Evolutionary conservation across 1,139 yeast genomes (phyloP), one percentile per base, ranked within the genome.

Genomic region (Blastobotrys raffinosifermentans): DNA sequence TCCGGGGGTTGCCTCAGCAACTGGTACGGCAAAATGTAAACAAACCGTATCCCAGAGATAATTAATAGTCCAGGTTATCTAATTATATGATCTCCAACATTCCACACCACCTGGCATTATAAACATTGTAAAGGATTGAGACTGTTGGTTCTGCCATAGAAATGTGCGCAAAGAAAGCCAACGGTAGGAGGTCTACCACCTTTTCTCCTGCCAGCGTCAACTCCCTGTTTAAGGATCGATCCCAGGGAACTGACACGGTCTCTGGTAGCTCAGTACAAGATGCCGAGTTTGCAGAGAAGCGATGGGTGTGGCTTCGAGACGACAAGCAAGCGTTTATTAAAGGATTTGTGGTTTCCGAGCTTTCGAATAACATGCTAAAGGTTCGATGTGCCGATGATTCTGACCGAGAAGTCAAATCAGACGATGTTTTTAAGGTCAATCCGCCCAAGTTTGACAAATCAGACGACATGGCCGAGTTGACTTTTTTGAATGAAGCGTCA

Each of bases 401-500:
- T 44, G 69, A 67, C 23, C 66, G 66, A 17, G 55, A 58, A 2
- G 67, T 78, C 3, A 64, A 66, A 19, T 65, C 72, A 21, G 62
- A 66, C 18, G 59, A 63, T 20, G 65, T 80, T 15, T 82, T 83
- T 46, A 77, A 77, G 47, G 70, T 65, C 26, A 91, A 91, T 56
- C 98, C 99, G 1, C 71, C 80, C n/a, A 84, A 85, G 51, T 91
- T 91, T 60, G 94, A 91, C 61, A 81, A 79, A 53, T 89, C 94
- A 43, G 79, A 83, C 50, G 96, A 91, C 56, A 86, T 91, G 93
- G 97, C 98, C 0, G 95, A 89, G 51, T 69, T 91, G 50, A 93
- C 99, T 1, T 89, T 81, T 58, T 69, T 91, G 48, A 93, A 91
- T 58, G 99, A 91, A 58, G 95, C 98, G 0, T 83, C 95, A 0